A percentile compares a stretch with the other conserved stretches of the same genome.
phyloP scores from a whole-genome alignment of 192 early-diverging fungal species.

The Podila epicladia region DNA sequence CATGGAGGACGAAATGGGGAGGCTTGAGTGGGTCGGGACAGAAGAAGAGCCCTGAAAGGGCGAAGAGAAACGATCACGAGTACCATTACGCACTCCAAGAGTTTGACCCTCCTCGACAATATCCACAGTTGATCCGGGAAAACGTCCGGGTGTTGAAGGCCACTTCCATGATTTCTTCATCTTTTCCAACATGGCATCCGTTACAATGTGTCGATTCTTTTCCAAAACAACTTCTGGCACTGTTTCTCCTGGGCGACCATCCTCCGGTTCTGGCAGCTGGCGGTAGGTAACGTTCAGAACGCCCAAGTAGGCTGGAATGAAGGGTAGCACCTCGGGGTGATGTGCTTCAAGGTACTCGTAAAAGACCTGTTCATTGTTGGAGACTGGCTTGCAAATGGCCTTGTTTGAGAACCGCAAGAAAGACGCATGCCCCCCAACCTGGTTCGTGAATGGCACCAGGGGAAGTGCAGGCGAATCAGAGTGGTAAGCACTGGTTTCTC shows the following conservation, averaged over 20 bases:
- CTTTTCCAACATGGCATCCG: slow-evolving; percentile 68
- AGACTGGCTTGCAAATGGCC: slow-evolving; percentile 96
- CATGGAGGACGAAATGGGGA: slow-evolving; percentile 24
- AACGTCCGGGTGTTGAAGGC: slow-evolving; percentile 39
- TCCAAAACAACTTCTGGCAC: slow-evolving; percentile 89
- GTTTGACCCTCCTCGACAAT: slow-evolving; percentile 49
- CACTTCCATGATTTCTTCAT: slow-evolving; percentile 53
- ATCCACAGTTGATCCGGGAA: slow-evolving; percentile 50
- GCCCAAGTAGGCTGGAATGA: slow-evolving; percentile 93
- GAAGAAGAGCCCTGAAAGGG: slow-evolving; percentile 50
- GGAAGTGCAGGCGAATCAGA: slow-evolving; percentile 70
- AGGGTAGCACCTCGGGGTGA: slow-evolving; percentile 81
- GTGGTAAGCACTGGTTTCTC: slow-evolving; percentile 47
- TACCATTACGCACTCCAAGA: slow-evolving; percentile 2
- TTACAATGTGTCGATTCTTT: slow-evolving; percentile 90
- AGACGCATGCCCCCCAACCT: slow-evolving; percentile 96
- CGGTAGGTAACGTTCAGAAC: slow-evolving; percentile 94
- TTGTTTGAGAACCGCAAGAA: slow-evolving; percentile 96
- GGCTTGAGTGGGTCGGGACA: slow-evolving; percentile 39
- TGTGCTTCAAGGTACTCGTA: slow-evolving; percentile 85
- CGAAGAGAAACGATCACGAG: not conserved
- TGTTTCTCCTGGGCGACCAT: slow-evolving; percentile 29
- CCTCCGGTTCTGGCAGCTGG: slow-evolving; percentile 53
- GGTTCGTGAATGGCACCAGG: slow-evolving; percentile 83
- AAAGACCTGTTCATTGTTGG: slow-evolving; percentile 83